Conservation (phyloP, 345 rosid genomes). For the Theobroma cacao region DNA sequence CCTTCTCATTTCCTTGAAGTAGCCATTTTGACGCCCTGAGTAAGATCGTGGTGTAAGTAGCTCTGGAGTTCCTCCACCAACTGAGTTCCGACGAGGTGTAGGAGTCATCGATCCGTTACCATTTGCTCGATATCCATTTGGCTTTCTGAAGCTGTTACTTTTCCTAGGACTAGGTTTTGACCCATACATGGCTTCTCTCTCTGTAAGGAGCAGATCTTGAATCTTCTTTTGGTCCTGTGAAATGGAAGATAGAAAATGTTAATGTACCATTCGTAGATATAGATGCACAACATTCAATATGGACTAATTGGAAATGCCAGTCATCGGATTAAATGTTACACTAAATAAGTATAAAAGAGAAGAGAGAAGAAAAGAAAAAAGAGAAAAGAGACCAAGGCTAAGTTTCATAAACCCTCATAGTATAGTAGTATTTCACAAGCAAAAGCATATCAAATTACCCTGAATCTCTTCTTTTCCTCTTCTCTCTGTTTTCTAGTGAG, state of each 20-base stretch:
- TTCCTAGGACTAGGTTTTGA: conserved; percentile 93
- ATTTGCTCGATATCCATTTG: conserved; percentile 65
- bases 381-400: not conserved
- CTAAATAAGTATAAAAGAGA: not conserved
- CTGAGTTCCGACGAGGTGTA: conserved; percentile 77
- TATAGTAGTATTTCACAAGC: not conserved
- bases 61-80: conserved; percentile 74
- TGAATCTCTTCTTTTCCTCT: conserved; percentile 84
- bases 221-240: conserved; percentile 92
- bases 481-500: conserved; percentile 73
- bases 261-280: not conserved
- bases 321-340: not conserved
- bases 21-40: conserved; percentile 87
- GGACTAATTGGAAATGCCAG: not conserved
- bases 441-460: conserved; percentile 43
- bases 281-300: not conserved
- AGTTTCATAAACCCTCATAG: not conserved
- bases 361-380: not conserved
- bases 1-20: conserved; percentile 83
- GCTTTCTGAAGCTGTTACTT: conserved; percentile 79
- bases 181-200: conserved; percentile 88
- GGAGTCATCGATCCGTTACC: conserved; percentile 93
- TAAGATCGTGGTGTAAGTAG: conserved; percentile 86
- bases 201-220: conserved; percentile 79
- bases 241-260: conserved; percentile 9